Percentiles rank a stretch among this genome's conserved stretches.
phyloP scores from a whole-genome alignment of 1,284 basidiomycete genomes.

The Megacollybia platyphylla region DNA sequence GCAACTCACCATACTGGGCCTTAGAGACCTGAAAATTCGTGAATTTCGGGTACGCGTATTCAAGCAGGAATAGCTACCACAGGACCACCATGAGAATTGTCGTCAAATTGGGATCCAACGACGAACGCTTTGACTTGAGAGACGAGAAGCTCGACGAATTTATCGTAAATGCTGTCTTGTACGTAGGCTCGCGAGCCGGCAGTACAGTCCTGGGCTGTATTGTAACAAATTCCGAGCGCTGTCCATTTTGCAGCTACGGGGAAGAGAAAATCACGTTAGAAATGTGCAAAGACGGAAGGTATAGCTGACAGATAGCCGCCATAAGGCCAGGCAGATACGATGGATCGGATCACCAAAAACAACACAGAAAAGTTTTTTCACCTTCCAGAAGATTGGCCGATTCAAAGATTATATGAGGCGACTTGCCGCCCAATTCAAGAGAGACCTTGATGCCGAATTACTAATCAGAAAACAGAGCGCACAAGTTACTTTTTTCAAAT shows the following conservation, averaged over 20 bases:
- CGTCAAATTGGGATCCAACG: constrained; percentile 75
- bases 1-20: constrained; percentile 40
- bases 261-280: not conserved
- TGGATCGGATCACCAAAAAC: too few species aligned
- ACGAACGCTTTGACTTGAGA: constrained; percentile 56
- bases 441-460: constrained; percentile 48
- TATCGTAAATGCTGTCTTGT: constrained; percentile 76
- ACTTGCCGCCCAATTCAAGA: constrained; percentile 91
- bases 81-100: constrained; percentile 66
- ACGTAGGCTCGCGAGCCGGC: constrained; percentile 80
- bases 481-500: constrained; percentile 70
- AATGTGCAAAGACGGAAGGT: not conserved
- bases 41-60: not conserved
- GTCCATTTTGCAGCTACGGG: constrained; percentile 69
- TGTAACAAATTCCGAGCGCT: constrained; percentile 73
- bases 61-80: constrained; percentile 35
- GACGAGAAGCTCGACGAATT: constrained; percentile 62
- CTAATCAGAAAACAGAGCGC: constrained; percentile 9
- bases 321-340: not conserved
- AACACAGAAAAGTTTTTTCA: constrained; percentile 14
- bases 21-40: constrained; percentile 53
- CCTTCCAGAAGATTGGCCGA: constrained; percentile 78
- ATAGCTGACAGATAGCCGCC: not conserved
- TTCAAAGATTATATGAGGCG: constrained; percentile 80
- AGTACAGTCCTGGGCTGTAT: constrained; percentile 81